phyloP scores from a whole-genome alignment of 73 alveolate species.

The Paramecium primaurelia region DNA sequence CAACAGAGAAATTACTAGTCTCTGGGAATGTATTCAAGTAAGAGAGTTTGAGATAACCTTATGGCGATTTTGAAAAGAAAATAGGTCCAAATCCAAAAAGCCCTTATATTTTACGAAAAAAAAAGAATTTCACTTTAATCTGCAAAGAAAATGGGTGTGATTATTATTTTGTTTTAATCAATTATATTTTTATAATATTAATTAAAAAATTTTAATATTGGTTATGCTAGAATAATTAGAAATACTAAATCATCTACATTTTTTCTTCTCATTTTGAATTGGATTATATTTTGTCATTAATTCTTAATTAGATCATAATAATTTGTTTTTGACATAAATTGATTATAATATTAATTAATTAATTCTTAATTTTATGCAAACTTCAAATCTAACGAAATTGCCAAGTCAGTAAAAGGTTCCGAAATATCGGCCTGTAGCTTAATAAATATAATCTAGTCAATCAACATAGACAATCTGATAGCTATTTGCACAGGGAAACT shows the following conservation, averaged over 20 bases:
- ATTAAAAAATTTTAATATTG: too few species aligned
- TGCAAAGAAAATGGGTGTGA: conserved; percentile 52
- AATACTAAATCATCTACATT: too few species aligned
- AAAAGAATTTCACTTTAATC: conserved; percentile 41
- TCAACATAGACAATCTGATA: conserved; percentile 79
- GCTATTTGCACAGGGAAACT: conserved; percentile 74
- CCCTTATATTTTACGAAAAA: conserved; percentile 52
- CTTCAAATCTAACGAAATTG: neutral
- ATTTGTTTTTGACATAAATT: too few species aligned
- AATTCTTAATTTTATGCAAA: neutral
- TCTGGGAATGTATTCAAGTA: conserved; percentile 30
- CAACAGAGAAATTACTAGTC: conserved; percentile 5
- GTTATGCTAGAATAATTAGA: too few species aligned
- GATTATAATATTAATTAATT: too few species aligned
- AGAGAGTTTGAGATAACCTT: conserved; percentile 46
- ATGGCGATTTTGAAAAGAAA: conserved; percentile 48
- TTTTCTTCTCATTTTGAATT: too few species aligned
- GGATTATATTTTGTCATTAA: too few species aligned
- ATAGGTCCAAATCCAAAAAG: conserved; percentile 33
- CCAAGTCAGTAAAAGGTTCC: neutral
- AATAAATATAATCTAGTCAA: conserved; percentile 49
- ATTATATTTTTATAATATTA: too few species aligned
- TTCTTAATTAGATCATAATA: too few species aligned
- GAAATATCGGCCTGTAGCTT: conserved; percentile 10
- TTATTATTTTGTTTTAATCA: neutral